These are phyloP conservation scores for Paramecium caudatum DNA, from an alignment of 73 alveolate species.

Conservation along the genomic window DNA sequence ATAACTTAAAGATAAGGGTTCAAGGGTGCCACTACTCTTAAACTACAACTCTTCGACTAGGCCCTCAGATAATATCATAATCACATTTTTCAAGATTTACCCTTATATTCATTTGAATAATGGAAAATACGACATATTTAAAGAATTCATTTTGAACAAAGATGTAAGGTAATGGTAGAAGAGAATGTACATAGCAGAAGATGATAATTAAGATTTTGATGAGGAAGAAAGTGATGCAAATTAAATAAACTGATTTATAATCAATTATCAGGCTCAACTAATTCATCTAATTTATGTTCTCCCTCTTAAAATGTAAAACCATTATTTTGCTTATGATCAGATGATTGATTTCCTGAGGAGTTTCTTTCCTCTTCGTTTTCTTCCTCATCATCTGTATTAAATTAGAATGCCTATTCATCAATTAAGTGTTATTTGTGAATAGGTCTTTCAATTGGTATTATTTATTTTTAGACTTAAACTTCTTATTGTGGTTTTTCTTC, in stretches of 20 bases:
- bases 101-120: conserved; percentile 25
- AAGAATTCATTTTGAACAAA: conserved; percentile 28
- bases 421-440: conserved; percentile 21
- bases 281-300: conserved; percentile 20
- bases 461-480: not conserved
- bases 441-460: not conserved
- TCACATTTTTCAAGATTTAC: conserved; percentile 2
- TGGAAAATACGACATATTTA: not conserved
- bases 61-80: conserved; percentile 46
- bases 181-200: conserved; percentile 21
- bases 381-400: conserved; percentile 2
- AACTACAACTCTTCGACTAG: not conserved
- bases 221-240: conserved; percentile 64
- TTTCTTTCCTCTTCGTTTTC: conserved; percentile 32
- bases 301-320: not conserved
- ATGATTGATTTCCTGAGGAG: conserved; percentile 40
- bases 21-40: conserved; percentile 46
- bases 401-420: conserved; percentile 13
- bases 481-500: not conserved
- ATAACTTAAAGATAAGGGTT: conserved; percentile 27
- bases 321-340: conserved; percentile 27
- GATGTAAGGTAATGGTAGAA: conserved; percentile 16
- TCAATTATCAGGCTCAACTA: conserved; percentile 30
- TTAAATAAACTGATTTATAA: conserved; percentile 47
- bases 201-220: conserved; percentile 31